Evolutionary conservation across 2,329 filamentous ascomycete genomes (phyloP), one percentile per base, ranked within the genome.

Genomic region (Hirsutella rhossiliensis): DNA sequence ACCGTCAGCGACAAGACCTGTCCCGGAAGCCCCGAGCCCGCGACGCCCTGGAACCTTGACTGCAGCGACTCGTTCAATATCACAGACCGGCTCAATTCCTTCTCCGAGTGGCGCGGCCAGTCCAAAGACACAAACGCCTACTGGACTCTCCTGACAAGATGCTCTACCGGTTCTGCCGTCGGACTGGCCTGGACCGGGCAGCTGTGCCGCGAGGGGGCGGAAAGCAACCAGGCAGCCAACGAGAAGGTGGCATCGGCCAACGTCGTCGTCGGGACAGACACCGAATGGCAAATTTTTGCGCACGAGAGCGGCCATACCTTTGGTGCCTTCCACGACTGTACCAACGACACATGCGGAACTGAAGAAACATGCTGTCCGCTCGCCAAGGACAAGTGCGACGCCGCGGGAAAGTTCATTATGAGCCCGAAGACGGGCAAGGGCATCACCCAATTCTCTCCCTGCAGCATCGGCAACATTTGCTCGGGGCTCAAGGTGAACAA

Each of bases 251-350:
- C 84, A 18, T 85, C 86, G 29, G 82, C 90, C 48, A 97, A 96
- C 58, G 86, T 98, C 1, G 87, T 98, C 19, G 81, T 92, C 23
- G 79, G 79, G 50, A 94, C 87, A 0, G 73, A 76, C 19, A 83
- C 79, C 3, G 89, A 95, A 59, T 97, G 90, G 90, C 88, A 96
- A 61, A 84, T 97, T 46, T 87, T 97, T 63, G 90, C 90, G 28
- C 90, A 97, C 60, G 90, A 97, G 63, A 82, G 82, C 3, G 90
- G 89, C 1, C 90, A 97, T 62, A 97, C 88, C 0, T 97, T 95
- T 61, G 90, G 90, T 39, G 92, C 90, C 5, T 87, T 96, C 11
- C 92, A 98, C 63, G 92, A 98, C 63, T 98, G 92, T 63, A 84
- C 78, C 3, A 59, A 68, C 0, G 49, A 63, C n/a, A 75, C 82